These are phyloP conservation scores for Spergularia bocconei DNA, from an alignment of 148 eudicot species.

Conservation along the genomic window DNA sequence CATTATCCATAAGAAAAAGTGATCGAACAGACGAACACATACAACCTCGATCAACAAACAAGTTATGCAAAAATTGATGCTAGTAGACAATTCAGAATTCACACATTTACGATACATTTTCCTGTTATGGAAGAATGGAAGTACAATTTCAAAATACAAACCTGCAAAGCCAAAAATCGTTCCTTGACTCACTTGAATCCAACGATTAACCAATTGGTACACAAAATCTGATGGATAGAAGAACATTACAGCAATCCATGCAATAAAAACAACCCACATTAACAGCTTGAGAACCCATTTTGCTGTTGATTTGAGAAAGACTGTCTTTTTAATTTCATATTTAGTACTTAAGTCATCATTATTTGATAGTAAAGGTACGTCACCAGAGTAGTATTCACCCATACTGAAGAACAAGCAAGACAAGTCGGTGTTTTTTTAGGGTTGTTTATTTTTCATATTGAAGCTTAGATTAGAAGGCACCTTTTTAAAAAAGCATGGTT, in stretches of 20 bases:
- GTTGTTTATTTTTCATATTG: neutral
- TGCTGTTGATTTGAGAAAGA: constrained; percentile 31
- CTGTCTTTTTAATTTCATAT: constrained; percentile 16
- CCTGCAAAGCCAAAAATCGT: constrained; percentile 51
- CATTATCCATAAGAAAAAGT: too few relatives aligned
- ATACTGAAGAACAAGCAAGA: constrained; percentile 22
- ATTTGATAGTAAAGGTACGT: constrained; percentile 36
- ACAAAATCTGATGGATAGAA: constrained; percentile 44
- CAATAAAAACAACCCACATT: constrained; percentile 62
- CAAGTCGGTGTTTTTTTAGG: neutral
- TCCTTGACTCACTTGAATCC: constrained; percentile 25
- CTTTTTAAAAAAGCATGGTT: neutral
- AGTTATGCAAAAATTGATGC: neutral
- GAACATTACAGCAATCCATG: constrained; percentile 58
- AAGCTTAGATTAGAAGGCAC: neutral
- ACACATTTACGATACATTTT: neutral
- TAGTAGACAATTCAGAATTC: neutral
- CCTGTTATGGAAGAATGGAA: neutral
- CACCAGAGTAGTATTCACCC: constrained; percentile 37
- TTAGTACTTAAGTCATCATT: constrained; percentile 13
- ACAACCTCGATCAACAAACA: neutral
- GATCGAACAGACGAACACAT: too few relatives aligned
- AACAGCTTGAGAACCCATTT: constrained; percentile 56
- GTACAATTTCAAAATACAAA: constrained; percentile 12
- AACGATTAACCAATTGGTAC: constrained; percentile 18